Evolutionary conservation across 352 stramenopile genomes (phyloP), one percentile per base, ranked within the genome.

Genomic region (Phytophthora capsici): DNA sequence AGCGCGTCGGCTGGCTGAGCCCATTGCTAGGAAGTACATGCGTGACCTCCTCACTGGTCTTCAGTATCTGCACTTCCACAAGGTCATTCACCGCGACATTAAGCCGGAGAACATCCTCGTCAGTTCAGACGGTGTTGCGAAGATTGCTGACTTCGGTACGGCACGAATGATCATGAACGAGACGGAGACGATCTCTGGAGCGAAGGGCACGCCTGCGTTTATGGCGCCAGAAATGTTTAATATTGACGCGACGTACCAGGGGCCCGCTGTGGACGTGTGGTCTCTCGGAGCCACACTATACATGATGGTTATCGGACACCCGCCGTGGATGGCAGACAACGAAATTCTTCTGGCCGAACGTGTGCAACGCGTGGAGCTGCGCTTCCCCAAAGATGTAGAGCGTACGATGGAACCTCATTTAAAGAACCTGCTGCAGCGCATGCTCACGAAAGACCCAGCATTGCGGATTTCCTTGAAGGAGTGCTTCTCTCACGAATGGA

Each of bases 171-270:
- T 97, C 40, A 96, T 95, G 85, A 93, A 93, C 64, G 89, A 96
- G 68, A 90, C 68, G 6, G 88, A 97, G 61, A 94, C 86, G 2
- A 78, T 97, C 9, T 92, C 85, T 1, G 86, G 80, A 0, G 84
- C 89, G 6, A 96, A 95, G 54, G 87, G 90, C 0, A 96, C 89
- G 5, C 86, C 87, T 17, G 90, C 90, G 16, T 97, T 97, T 47
- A 97, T 97, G 91, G 90, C 91, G 0, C 91, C 91, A 1, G 91
- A 97, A 70, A 95, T 97, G 81, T 96, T 97, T 67, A 80, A 95
- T 57, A 85, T 96, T 26, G 84, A 96, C 46, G 85, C 82, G n/a
- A 94, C 83, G 19, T 97, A 97, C 69, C 83, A 80, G 38, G 91
- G 89, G 0, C 86, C 86, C 9, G 76, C 88, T 0, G 90, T 94